Conservation (phyloP, 345 rosid genomes). For the Murraya paniculata region DNA sequence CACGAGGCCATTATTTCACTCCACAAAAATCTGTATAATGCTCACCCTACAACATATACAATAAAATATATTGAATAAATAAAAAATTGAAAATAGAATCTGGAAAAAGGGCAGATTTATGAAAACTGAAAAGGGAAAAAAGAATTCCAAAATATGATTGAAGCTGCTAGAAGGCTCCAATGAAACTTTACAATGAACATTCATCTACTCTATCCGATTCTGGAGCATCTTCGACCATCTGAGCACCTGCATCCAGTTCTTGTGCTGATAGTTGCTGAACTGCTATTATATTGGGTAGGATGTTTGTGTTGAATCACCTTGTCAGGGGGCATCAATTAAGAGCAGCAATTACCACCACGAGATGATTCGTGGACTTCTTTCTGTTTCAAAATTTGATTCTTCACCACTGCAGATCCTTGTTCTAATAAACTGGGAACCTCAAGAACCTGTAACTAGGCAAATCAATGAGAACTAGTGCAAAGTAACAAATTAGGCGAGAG, state of each 20-base stretch:
- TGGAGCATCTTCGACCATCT: too few species aligned
- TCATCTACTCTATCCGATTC: background rate
- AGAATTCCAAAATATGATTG: background rate
- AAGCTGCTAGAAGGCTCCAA: background rate
- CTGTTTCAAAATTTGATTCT: slow-evolving; percentile 46
- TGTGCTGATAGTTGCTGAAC: background rate
- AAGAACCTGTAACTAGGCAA: slow-evolving; percentile 43
- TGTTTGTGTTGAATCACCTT: background rate
- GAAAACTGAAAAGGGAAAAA: background rate
- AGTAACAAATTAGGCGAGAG: background rate
- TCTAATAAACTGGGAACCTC: slow-evolving; percentile 75
- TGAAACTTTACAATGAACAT: background rate
- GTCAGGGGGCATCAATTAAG: slow-evolving; percentile 7
- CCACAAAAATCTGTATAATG: background rate
- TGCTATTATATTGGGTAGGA: background rate
- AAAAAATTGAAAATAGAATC: background rate
- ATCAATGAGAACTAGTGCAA: background rate
- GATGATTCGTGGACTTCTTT: slow-evolving; percentile 35
- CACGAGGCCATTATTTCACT: background rate
- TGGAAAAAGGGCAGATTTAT: background rate
- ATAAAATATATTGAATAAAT: background rate
- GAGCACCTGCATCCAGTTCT: background rate
- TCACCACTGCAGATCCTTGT: slow-evolving; percentile 65
- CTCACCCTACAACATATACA: background rate
- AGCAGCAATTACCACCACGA: slow-evolving; percentile 51